These are phyloP conservation scores for Straminergon stramineum DNA, from an alignment of 225 moss, liverwort and hornwort species.

Conservation along the genomic window DNA sequence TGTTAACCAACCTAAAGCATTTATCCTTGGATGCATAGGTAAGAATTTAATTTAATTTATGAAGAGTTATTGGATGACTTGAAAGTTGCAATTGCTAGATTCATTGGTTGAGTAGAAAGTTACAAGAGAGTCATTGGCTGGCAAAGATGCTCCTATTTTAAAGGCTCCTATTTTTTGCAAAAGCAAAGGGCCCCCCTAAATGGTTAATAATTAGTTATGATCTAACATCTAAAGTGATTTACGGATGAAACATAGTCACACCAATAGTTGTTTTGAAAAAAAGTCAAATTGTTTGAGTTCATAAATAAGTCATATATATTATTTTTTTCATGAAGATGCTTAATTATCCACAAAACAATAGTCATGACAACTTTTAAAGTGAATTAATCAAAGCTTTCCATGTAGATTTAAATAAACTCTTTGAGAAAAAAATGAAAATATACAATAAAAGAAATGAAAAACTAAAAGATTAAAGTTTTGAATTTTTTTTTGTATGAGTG, in stretches of 20 bases:
- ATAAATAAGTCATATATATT: not conserved
- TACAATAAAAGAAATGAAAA: not conserved
- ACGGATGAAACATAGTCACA: not conserved
- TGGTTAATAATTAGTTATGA: not conserved
- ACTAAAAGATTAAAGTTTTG: not conserved
- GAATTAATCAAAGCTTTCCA: not conserved
- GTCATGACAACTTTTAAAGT: not conserved
- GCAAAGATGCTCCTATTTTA: not conserved
- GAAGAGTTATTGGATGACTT: no score
- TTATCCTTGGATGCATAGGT: no score
- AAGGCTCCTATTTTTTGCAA: accelerated
- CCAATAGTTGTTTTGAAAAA: not conserved
- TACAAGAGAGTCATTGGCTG: no score
- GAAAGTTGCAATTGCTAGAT: no score
- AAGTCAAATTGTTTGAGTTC: not conserved
- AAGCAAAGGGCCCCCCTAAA: not conserved
- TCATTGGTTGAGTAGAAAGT: no score
- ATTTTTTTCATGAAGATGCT: not conserved
- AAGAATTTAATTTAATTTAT: no score
- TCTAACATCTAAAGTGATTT: not conserved
- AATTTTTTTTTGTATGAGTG: no score
- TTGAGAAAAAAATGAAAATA: not conserved
- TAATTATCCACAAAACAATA: not conserved
- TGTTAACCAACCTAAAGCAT: no score
- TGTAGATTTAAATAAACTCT: not conserved